Evolutionary conservation across 441 rosid species (phyloP), one percentile per base, ranked within the genome.

Genomic region (Mallotus japonicus): DNA sequence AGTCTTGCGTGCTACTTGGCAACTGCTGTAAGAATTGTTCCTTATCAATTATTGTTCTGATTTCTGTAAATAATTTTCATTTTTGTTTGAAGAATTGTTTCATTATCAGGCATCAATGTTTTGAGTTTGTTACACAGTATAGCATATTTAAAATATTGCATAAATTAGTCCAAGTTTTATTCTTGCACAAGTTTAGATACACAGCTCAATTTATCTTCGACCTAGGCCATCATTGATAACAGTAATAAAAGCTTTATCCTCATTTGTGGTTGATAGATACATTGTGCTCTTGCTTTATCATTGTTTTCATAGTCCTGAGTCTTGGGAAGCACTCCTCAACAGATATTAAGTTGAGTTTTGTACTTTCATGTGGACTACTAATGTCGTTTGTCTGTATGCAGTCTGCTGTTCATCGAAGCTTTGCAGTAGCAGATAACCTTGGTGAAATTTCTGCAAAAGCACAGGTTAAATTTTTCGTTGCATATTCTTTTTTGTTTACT

Each of bases 391-490:
- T 62, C 59, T 49, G 19, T 53, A 34, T 69, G 72, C 78, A 92
- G 97, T 86, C 98, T 73, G 86, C 97, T 70, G 83, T 93, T 76
- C 96, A 92, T 82, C 83, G 90, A 74, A 94, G 98, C 86, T 94
- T 94, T 87, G 96, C 98, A 15, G 72, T 94, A 73, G 93, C 90
- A 32, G 97, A 90, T 85, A 94, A 94, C 85, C 88, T 92, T 22
- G 98, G 97, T 82, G 98, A 93, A 89, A 88, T 92, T 77, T 92
- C 98, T 67, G 96, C 97, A 5, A 93, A 93, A 83, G 83, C 97
- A 54, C 97, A 90, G 92, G 97, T 82, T 78, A 28, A 71, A 40
- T 51, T 68, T 51, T 74, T 67, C 58, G 40, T 37, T 37, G 57
- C 70, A 37, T 53, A 49, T 49, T 1, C 56, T 46, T 55, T 72